These are phyloP conservation scores for Eutrema heterophyllum DNA, from an alignment of 345 rosid genomes.

Conservation along the genomic window DNA sequence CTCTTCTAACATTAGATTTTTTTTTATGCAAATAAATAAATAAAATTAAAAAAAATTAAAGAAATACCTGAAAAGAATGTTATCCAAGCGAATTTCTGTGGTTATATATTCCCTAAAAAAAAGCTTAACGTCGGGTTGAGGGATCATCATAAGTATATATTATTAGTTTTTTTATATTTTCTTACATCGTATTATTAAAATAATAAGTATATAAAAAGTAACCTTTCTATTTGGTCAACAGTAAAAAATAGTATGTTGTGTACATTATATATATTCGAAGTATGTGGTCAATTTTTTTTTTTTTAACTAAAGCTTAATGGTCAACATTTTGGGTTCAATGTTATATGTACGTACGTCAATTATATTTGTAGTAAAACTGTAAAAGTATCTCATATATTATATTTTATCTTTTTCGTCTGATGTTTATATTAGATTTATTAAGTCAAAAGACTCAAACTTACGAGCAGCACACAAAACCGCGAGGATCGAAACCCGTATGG, in stretches of 20 bases:
- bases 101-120: not conserved
- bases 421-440: no score
- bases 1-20: not conserved
- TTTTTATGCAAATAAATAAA: not conserved
- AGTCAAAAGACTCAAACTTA: no score
- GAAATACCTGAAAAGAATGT: not conserved
- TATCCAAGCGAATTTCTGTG: conserved; percentile 16
- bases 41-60: not conserved
- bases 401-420: not conserved
- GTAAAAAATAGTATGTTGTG: not conserved
- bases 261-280: not conserved
- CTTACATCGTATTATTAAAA: not conserved
- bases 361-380: not conserved
- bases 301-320: no score
- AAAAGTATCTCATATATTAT: not conserved
- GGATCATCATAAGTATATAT: not conserved
- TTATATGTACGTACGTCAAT: not conserved
- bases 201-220: not conserved
- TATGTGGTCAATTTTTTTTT: not conserved
- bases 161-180: not conserved
- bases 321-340: not conserved
- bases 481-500: no score
- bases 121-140: not conserved
- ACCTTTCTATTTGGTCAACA: not conserved
- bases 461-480: no score